Percentiles rank a stretch among this genome's conserved stretches.
Conservation (phyloP, 2,329 filamentous ascomycete species). For the Colletotrichum sp. region DNA sequence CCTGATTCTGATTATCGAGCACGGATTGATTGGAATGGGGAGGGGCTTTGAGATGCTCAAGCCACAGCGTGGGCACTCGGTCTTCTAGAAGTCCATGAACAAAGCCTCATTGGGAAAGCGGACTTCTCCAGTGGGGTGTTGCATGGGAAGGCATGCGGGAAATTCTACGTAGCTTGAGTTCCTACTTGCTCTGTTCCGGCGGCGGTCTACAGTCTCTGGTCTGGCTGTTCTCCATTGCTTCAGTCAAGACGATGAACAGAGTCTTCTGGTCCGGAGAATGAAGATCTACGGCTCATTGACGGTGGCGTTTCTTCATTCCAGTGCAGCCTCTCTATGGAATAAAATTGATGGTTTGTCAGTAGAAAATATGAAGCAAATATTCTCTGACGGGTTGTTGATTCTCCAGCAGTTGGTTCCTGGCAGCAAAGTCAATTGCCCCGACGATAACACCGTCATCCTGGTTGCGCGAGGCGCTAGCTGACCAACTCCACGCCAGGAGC, state of each 20-base stretch:
- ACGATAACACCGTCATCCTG: background rate
- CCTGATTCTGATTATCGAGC: background rate
- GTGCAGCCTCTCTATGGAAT: background rate
- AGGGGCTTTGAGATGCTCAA: background rate
- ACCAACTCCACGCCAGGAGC: background rate
- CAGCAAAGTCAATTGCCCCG: background rate
- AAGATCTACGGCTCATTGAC: background rate
- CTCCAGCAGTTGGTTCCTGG: background rate
- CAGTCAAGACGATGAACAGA: background rate
- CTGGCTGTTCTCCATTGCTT: background rate
- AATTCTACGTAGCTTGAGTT: background rate
- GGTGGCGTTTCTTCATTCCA: background rate
- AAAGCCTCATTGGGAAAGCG: background rate
- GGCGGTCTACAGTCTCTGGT: background rate
- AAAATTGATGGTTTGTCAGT: background rate
- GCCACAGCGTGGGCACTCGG: background rate
- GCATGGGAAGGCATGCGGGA: background rate
- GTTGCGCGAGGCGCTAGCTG: background rate
- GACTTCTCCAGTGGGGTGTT: background rate
- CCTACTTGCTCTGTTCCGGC: background rate
- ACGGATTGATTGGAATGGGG: background rate
- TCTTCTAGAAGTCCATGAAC: background rate
- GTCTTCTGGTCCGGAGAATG: background rate
- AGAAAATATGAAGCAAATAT: background rate
- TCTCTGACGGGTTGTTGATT: background rate